These are phyloP conservation scores for Paragyromitra xinjiangensis DNA, from an alignment of 495 filamentous ascomycete species.

Conservation along the genomic window DNA sequence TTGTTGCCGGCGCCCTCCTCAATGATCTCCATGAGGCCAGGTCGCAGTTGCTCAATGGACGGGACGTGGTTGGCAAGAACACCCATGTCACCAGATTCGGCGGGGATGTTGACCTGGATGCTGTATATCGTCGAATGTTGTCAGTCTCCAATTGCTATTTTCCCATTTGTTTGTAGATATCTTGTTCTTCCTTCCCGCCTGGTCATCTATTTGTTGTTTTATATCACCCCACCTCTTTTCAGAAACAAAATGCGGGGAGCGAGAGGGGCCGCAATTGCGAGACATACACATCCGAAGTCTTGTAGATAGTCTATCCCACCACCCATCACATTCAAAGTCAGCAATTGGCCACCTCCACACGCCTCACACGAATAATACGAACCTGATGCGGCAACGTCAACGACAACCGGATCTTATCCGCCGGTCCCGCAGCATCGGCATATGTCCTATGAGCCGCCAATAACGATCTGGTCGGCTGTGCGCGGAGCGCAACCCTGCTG, in stretches of 20 bases:
- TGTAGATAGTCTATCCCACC: slow-evolving; percentile 71
- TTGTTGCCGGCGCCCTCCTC: slow-evolving; percentile 93
- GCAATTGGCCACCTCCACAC: slow-evolving; percentile 9
- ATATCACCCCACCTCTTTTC: slow-evolving; percentile 35
- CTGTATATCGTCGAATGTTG: slow-evolving; percentile 70
- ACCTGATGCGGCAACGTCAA: slow-evolving; percentile 98
- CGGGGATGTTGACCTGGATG: slow-evolving; percentile 98
- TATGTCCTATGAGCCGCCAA: slow-evolving; percentile 83
- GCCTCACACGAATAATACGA: slow-evolving; percentile 58
- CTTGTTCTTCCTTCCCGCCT: slow-evolving; percentile 51
- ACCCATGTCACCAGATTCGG: slow-evolving; percentile 99
- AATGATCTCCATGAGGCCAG: slow-evolving; percentile 91
- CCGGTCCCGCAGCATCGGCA: slow-evolving; percentile 75
- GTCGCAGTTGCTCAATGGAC: slow-evolving; percentile 98
- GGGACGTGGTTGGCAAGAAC: slow-evolving; percentile 98
- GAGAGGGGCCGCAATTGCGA: slow-evolving; percentile 14
- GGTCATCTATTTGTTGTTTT: slow-evolving; percentile 57
- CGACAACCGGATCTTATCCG: slow-evolving; percentile 90
- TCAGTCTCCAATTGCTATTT: slow-evolving; percentile 43
- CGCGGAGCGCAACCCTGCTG: slow-evolving; percentile 79
- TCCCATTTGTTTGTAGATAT: not conserved
- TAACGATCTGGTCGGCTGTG: slow-evolving; percentile 71
- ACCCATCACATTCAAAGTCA: slow-evolving; percentile 19
- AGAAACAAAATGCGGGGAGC: slow-evolving; percentile 49
- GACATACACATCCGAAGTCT: slow-evolving; percentile 77